Conservation (phyloP, 441 rosid genomes). For the Capsella rubella region DNA sequence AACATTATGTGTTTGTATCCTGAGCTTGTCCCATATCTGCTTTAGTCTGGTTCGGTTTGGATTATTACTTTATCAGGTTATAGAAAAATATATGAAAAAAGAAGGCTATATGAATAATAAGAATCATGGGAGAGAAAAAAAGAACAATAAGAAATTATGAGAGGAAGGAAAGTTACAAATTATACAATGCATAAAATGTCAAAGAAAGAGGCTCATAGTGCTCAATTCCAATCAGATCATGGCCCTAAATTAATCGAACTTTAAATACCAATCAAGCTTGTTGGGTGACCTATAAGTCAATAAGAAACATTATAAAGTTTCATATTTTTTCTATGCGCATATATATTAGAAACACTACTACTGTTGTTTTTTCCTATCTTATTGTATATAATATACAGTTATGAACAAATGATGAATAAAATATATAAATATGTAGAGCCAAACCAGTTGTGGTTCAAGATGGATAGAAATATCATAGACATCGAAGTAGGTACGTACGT, state of each 20-base stretch:
- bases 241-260: slow-evolving; percentile 24
- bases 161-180: slow-evolving; percentile 21
- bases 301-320: slow-evolving; percentile 30
- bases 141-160: background rate
- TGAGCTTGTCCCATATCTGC: background rate
- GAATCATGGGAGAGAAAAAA: background rate
- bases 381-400: background rate
- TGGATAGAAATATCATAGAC: slow-evolving; percentile 12
- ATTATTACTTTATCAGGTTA: background rate
- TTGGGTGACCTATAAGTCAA: slow-evolving; percentile 42
- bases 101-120: background rate
- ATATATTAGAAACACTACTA: background rate
- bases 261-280: slow-evolving; percentile 27
- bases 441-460: slow-evolving; percentile 27
- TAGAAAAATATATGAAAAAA: background rate
- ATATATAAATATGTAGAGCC: slow-evolving; percentile 13
- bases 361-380: background rate
- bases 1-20: background rate
- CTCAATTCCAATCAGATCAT: slow-evolving; percentile 35
- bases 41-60: background rate
- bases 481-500: slow-evolving; percentile 38
- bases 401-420: background rate
- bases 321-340: slow-evolving; percentile 11
- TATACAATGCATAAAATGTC: slow-evolving; percentile 31
- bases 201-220: slow-evolving; percentile 49